Percentiles rank a stretch among this genome's conserved stretches.
Evolutionary conservation across 2,329 filamentous ascomycete genomes (phyloP).

Genomic region (Ciborinia camelliae): DNA sequence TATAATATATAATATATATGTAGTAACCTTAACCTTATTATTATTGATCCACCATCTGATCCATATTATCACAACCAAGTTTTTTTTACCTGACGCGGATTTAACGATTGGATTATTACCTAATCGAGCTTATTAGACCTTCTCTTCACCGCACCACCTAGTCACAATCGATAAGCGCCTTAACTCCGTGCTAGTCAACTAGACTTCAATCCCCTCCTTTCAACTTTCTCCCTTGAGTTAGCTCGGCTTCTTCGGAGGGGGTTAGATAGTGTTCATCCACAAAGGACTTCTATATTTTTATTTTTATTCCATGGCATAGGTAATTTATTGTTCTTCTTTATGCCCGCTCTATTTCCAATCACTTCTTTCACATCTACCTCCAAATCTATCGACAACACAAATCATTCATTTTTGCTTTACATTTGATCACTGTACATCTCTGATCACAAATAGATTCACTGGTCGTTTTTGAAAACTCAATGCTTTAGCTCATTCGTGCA

Average conservation of each 20-base stretch:
- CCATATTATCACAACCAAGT: background rate
- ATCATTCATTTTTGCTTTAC: background rate
- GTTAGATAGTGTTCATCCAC: background rate
- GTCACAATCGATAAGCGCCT: slow-evolving; percentile 8
- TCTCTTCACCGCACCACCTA: background rate
- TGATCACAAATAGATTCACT: slow-evolving; percentile 13
- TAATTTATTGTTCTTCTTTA: background rate
- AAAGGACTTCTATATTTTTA: background rate
- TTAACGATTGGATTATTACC: background rate
- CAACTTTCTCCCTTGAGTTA: background rate
- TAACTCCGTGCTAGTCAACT: too few species aligned
- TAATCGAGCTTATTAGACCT: too few species aligned
- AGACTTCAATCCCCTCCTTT: background rate
- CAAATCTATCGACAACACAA: background rate
- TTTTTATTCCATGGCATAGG: background rate
- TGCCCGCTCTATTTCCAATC: background rate
- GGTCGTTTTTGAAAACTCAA: slow-evolving; percentile 9
- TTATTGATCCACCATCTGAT: too few species aligned
- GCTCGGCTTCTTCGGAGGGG: slow-evolving; percentile 15
- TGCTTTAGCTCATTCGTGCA: slow-evolving; percentile 11
- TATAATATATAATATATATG: too few species aligned
- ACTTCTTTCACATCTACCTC: background rate
- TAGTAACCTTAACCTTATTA: too few species aligned
- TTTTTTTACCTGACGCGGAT: slow-evolving; percentile 4
- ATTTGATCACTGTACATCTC: background rate